A percentile compares a stretch with the other conserved stretches of the same genome.
phyloP scores from a whole-genome alignment of 2,329 filamentous ascomycete species.

The Alternaria triticina region DNA sequence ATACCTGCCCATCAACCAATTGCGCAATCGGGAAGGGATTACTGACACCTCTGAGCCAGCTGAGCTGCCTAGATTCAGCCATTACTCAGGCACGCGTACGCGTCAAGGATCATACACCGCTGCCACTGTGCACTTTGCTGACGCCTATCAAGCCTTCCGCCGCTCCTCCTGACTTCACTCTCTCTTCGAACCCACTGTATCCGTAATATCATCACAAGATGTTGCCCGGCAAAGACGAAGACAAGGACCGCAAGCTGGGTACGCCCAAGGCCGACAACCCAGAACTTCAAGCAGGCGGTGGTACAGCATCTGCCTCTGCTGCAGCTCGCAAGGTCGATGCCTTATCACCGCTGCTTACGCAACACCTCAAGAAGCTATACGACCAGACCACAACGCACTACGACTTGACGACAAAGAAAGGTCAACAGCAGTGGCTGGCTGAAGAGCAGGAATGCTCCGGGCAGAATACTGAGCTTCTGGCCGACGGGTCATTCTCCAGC shows the following conservation, averaged over 20 bases:
- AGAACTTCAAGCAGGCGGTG: slow-evolving; percentile 48
- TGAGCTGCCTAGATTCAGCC: slow-evolving; percentile 14
- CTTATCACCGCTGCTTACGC: slow-evolving; percentile 35
- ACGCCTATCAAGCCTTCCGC: neutral
- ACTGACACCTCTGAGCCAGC: slow-evolving; percentile 23
- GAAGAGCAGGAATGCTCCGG: slow-evolving; percentile 38
- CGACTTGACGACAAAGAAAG: slow-evolving; percentile 40
- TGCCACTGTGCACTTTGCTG: neutral
- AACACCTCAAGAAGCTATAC: slow-evolving; percentile 38
- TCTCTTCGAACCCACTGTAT: neutral
- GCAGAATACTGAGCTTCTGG: slow-evolving; percentile 31
- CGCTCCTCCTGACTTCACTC: neutral
- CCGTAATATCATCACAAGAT: slow-evolving; percentile 8
- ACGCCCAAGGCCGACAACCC: slow-evolving; percentile 40
- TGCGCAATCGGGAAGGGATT: neutral
- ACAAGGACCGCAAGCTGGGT: slow-evolving; percentile 40
- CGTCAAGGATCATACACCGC: neutral
- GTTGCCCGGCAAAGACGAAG: slow-evolving; percentile 28
- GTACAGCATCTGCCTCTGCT: slow-evolving; percentile 35
- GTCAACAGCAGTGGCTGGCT: slow-evolving; percentile 37
- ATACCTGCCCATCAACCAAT: neutral
- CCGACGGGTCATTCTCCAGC: slow-evolving; percentile 39
- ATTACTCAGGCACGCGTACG: neutral
- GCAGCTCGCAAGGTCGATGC: slow-evolving; percentile 39
- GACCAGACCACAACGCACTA: slow-evolving; percentile 39